These are phyloP conservation scores for Alopecurus myosuroides DNA, from an alignment of 176 grass and related monocot species.

Conservation along the genomic window DNA sequence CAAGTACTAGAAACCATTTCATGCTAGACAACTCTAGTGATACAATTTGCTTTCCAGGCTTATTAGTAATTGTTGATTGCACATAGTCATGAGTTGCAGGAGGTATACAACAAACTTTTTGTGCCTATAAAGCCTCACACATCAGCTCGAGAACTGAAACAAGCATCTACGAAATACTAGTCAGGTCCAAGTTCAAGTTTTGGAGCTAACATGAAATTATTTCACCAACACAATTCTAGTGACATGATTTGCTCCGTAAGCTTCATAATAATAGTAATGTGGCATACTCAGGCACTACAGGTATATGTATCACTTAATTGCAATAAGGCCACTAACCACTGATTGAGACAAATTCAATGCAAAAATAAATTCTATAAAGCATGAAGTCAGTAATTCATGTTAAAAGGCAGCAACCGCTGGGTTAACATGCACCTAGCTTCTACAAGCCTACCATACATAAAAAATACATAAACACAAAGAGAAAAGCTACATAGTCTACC, in stretches of 20 bases:
- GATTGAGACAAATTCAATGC: not conserved
- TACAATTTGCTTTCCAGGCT: not conserved
- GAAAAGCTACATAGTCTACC: conserved; percentile 38
- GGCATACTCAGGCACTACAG: not conserved
- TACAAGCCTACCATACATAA: not conserved
- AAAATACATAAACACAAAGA: conserved; percentile 11
- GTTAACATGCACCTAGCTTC: not conserved
- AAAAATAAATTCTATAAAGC: conserved; percentile 2
- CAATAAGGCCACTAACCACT: not conserved
- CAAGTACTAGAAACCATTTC: not conserved
- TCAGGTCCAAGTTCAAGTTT: not conserved
- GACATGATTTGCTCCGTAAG: not conserved
- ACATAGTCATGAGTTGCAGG: not conserved
- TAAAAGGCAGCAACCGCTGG: not conserved
- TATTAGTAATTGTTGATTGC: not conserved
- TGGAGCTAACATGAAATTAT: not conserved
- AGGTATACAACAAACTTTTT: not conserved
- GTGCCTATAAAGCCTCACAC: not conserved
- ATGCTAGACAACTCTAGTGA: conserved; percentile 1
- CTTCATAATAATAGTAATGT: not conserved
- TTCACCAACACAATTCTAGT: conserved; percentile 1
- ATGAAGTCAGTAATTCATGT: not conserved
- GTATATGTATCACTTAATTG: not conserved
- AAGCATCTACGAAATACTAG: not conserved
- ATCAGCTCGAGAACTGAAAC: conserved; percentile 1